Evolutionary conservation across 306 rosid genomes (phyloP).

Genomic region (Psophocarpus tetragonolobus): DNA sequence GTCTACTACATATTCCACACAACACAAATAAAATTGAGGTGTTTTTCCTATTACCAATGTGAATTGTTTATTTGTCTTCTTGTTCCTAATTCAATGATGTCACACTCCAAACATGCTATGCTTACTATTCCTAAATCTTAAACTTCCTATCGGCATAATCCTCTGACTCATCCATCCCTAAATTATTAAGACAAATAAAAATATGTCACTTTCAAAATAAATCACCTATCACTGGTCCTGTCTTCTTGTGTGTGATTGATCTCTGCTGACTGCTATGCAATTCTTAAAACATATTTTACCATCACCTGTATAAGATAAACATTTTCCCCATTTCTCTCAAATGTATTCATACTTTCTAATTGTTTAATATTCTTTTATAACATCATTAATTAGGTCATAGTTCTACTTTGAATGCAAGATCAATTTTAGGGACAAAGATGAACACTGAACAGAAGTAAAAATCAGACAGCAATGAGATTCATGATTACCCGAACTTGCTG

Average conservation of each 20-base stretch:
- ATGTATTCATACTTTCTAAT: neutral
- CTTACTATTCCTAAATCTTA: neutral
- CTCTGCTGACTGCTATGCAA: neutral
- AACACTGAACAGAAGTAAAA: conserved; percentile 29
- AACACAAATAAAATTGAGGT: neutral
- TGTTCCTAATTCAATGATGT: neutral
- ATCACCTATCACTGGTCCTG: neutral
- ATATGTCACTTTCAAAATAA: neutral
- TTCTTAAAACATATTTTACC: neutral
- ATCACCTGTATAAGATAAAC: neutral
- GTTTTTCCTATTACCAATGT: neutral
- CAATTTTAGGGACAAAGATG: neutral
- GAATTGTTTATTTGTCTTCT: neutral
- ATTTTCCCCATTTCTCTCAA: neutral
- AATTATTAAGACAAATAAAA: neutral
- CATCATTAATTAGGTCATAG: neutral
- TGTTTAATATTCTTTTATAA: neutral
- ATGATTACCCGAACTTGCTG: conserved; percentile 86
- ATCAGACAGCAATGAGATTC: conserved; percentile 24
- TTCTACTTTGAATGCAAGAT: neutral
- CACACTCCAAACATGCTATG: neutral
- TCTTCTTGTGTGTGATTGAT: neutral
- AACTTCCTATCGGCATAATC: neutral
- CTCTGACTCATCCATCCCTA: neutral
- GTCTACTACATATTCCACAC: neutral